A percentile compares a stretch with the other conserved stretches of the same genome.
These are phyloP conservation scores for Tolypocladium paradoxum DNA, from an alignment of 2,329 filamentous ascomycete genomes.

Conservation along the genomic window DNA sequence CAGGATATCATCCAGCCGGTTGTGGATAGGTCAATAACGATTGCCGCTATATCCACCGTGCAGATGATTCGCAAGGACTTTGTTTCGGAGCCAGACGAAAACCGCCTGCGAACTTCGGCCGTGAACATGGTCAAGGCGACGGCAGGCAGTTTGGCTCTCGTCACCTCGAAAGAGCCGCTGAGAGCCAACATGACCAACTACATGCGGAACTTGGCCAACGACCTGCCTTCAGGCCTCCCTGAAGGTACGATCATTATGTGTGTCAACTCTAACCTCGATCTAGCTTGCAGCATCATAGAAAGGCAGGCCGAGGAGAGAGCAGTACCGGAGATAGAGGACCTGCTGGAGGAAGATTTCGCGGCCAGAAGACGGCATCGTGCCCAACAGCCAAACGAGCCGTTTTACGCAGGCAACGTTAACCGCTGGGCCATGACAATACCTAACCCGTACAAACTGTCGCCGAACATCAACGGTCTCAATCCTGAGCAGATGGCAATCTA, in stretches of 20 bases:
- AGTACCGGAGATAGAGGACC: constrained; percentile 86
- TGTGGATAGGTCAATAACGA: constrained; percentile 93
- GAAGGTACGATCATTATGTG: constrained; percentile 98
- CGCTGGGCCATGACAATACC: constrained; percentile 92
- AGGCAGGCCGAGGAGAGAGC: constrained; percentile 91
- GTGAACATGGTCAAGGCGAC: constrained; percentile 92
- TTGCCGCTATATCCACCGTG: constrained; percentile 90
- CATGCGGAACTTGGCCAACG: constrained; percentile 59
- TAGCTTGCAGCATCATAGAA: constrained; percentile 88
- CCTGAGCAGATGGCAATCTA: constrained; percentile 91
- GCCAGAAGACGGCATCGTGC: constrained; percentile 64
- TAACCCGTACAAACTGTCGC: constrained; percentile 80
- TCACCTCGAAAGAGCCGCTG: constrained; percentile 96
- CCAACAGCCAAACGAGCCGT: constrained; percentile 70
- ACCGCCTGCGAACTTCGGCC: constrained; percentile 73
- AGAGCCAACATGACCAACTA: constrained; percentile 97
- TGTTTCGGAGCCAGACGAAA: constrained; percentile 82
- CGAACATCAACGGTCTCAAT: constrained; percentile 61
- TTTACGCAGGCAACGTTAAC: constrained; percentile 70
- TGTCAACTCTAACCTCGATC: constrained; percentile 93
- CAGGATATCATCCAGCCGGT: constrained; percentile 96
- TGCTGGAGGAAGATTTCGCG: constrained; percentile 74
- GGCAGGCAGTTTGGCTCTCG: constrained; percentile 83
- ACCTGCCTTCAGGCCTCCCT: constrained; percentile 71
- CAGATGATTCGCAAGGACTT: constrained; percentile 97